A percentile compares a stretch with the other conserved stretches of the same genome.
Conservation (phyloP, 192 early-diverging fungal species). For the Coemansia sp. region DNA sequence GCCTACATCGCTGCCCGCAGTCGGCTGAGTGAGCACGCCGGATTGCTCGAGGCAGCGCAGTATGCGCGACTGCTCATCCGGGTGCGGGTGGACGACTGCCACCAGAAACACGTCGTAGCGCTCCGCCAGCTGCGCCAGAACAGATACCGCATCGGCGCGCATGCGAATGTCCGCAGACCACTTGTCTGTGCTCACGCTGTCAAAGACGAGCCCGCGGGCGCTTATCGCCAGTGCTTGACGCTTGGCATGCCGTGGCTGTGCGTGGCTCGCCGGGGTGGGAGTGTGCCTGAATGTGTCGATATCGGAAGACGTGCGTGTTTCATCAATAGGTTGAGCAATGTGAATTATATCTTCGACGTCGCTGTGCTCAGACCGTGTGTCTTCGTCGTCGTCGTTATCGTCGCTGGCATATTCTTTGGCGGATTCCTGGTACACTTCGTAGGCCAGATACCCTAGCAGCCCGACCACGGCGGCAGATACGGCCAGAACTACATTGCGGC, state of each 20-base stretch:
- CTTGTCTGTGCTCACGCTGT: constrained; percentile 2
- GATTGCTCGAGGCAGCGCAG: constrained; percentile 1
- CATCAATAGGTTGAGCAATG: not conserved
- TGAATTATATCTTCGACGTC: constrained; percentile 3
- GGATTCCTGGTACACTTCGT: constrained; percentile 28
- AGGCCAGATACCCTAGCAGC: constrained; percentile 16
- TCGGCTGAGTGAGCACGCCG: not conserved
- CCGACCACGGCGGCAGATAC: constrained; percentile 11
- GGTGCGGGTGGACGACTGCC: constrained; percentile 8
- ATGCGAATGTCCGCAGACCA: constrained; percentile 15
- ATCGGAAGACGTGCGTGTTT: not conserved
- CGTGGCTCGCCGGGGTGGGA: not conserved
- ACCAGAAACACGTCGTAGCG: constrained; percentile 28
- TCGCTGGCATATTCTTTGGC: not conserved
- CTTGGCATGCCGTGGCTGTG: no score
- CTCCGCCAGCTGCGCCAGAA: constrained; percentile 5
- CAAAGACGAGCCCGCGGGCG: constrained; percentile 26
- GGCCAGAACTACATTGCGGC: constrained; percentile 8
- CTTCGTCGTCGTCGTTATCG: constrained; percentile 4
- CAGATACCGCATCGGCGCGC: not conserved
- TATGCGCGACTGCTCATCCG: not conserved
- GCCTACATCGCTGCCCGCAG: not conserved
- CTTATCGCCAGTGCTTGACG: constrained; percentile 20
- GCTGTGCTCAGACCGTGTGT: not conserved
- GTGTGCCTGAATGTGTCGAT: not conserved